These are phyloP conservation scores for Aureobasidium uvarum DNA, from an alignment of 2,329 filamentous ascomycete genomes.

Conservation along the genomic window DNA sequence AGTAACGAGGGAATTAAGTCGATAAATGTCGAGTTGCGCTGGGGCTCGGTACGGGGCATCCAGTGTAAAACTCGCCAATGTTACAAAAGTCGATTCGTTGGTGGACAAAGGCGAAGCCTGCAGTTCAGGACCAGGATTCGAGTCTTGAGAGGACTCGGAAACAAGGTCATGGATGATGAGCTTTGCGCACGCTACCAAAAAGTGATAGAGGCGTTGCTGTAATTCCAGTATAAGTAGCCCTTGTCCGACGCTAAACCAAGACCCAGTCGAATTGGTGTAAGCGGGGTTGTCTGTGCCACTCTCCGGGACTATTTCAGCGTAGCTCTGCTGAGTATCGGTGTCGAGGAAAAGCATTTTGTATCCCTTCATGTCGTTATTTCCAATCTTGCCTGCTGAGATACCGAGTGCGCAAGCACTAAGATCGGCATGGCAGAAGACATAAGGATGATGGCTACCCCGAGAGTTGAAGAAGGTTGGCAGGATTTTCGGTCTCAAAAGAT, in stretches of 20 bases:
- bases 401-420: constrained; percentile 13
- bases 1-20: constrained; percentile 47
- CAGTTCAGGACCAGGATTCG: constrained; percentile 26
- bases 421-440: constrained; percentile 25
- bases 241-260: background rate
- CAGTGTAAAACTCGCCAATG: constrained; percentile 6
- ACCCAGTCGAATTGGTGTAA: constrained; percentile 19
- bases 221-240: constrained; percentile 50
- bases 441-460: constrained; percentile 49
- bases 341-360: constrained; percentile 32
- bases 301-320: constrained; percentile 41
- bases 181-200: constrained; percentile 51
- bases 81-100: background rate
- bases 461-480: constrained; percentile 55
- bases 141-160: constrained; percentile 26
- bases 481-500: constrained; percentile 47
- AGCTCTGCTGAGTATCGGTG: constrained; percentile 34
- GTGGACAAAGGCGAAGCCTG: background rate
- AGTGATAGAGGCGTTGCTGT: constrained; percentile 50
- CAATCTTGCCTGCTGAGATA: background rate
- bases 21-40: constrained; percentile 46
- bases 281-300: background rate
- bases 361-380: constrained; percentile 22
- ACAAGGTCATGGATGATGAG: constrained; percentile 54
- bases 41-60: constrained; percentile 57